Evolutionary conservation across 2,329 filamentous ascomycete species (phyloP).

Genomic region (Aureobasidium sp.): DNA sequence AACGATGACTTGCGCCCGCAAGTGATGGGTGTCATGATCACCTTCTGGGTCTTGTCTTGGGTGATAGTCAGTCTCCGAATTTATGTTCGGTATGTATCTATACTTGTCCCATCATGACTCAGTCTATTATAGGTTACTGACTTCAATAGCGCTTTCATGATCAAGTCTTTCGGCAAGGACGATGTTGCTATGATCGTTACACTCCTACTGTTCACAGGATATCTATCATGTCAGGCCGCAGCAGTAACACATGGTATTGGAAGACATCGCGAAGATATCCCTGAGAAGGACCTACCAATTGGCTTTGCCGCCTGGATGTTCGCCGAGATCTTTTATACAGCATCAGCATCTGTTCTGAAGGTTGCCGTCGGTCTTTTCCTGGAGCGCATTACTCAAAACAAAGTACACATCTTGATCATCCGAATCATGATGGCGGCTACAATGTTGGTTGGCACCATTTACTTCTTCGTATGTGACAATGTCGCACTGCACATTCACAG

Average conservation of each 20-base stretch:
- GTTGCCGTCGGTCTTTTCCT: constrained; percentile 45
- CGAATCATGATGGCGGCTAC: constrained; percentile 37
- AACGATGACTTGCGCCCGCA: constrained; percentile 1
- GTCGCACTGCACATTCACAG: background rate
- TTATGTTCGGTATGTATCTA: constrained; percentile 17
- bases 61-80: constrained; percentile 6
- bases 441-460: constrained; percentile 36
- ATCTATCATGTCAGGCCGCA: constrained; percentile 28
- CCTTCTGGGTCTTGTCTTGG: constrained; percentile 11
- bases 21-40: background rate
- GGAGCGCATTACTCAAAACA: constrained; percentile 40
- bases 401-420: constrained; percentile 36
- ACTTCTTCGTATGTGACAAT: constrained; percentile 36
- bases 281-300: background rate
- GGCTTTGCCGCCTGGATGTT: constrained; percentile 39
- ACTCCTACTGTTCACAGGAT: constrained; percentile 28
- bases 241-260: constrained; percentile 30
- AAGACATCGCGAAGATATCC: constrained; percentile 26
- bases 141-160: constrained; percentile 21
- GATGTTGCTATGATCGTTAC: constrained; percentile 30
- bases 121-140: background rate
- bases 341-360: constrained; percentile 40
- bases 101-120: background rate
- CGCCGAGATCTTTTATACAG: constrained; percentile 43
- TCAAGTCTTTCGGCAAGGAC: constrained; percentile 28